Evolutionary conservation across 495 filamentous ascomycete species (phyloP), one percentile per base, ranked within the genome.

Genomic region (Parmelia sp.): DNA sequence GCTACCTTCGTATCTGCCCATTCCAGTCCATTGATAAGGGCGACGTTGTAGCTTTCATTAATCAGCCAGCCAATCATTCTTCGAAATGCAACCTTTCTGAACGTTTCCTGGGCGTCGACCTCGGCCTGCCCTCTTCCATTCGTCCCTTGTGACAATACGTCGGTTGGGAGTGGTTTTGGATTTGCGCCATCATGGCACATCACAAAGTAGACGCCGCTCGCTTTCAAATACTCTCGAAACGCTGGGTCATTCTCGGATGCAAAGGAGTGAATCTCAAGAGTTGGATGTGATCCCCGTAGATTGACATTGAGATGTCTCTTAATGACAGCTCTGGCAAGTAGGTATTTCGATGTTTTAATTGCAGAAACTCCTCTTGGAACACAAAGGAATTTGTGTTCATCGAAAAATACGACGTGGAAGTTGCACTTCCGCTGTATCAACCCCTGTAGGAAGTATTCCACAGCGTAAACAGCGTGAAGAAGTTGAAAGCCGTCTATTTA

Each of bases 381-480:
- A 66, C 78, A 83, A 6, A 83, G 69, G 10, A 73, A 66, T 35
- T 69, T 65, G 63, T 84, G 74, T 37, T 78, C 65, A 23, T 85
- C 79, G 69, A 91, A 87, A 72, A 90, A 92, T 6, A 85, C 80
- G 58, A 91, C 72, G 33, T 90, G 78, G 68, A 89, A 91, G 53
- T 80, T 80, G 71, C 88, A 91, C 60, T 85, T 84, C 49, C 87
- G 77, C 53, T 80, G 75, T 42, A 74, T 69, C 19, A 91, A 77
- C 58, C 82, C 79, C 23, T 77, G 68, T 21, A 92, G 74, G 61
- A 91, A 83, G 31, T 69, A 73, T 68, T 92, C 89, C 0, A 90
- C 86, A 11, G 81, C 75, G 67, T 87, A 89, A 3, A 84, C 80
- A 0, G 85, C 85, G 70, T 92, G 89, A 0, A 92, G 73, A 12